Percentiles rank a stretch among this genome's conserved stretches.
Evolutionary conservation across 352 stramenopile genomes (phyloP).

Genomic region (Blastocystis hominis): DNA sequence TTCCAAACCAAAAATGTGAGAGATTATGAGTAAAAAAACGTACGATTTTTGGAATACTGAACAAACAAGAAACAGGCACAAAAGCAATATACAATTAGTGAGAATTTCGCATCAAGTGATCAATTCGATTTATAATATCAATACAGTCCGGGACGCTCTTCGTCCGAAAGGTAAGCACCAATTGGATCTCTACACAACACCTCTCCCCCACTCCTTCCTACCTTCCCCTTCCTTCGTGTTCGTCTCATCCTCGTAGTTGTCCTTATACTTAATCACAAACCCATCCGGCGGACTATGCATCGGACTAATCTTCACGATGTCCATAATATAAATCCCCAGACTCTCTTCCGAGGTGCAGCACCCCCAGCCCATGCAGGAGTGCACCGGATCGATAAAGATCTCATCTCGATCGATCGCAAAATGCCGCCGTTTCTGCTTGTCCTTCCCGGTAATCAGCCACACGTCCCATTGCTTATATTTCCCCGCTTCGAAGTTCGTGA

Average conservation of each 20-base stretch:
- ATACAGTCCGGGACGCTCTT: conserved; percentile 12
- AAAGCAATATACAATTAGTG: background rate
- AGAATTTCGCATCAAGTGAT: conserved; percentile 47
- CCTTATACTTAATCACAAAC: conserved; percentile 8
- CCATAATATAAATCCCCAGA: background rate
- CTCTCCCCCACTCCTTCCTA: background rate
- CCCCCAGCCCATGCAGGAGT: background rate
- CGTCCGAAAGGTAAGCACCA: background rate
- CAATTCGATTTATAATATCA: conserved; percentile 43
- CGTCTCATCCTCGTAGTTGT: background rate
- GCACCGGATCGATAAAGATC: background rate
- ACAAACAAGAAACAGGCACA: background rate
- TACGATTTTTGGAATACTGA: background rate
- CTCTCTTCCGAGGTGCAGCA: background rate
- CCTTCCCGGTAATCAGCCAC: background rate
- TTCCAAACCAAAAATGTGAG: background rate
- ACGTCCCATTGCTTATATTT: conserved; percentile 37
- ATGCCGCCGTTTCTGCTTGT: background rate
- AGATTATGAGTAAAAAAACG: background rate
- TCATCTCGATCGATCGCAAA: conserved; percentile 51
- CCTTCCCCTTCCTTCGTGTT: background rate
- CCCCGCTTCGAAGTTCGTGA: conserved; percentile 46
- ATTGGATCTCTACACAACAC: background rate
- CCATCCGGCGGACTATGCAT: background rate
- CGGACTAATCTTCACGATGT: conserved; percentile 5